These are phyloP conservation scores for Xylariaceae sp. DNA, from an alignment of 2,329 filamentous ascomycete species.

Conservation along the genomic window DNA sequence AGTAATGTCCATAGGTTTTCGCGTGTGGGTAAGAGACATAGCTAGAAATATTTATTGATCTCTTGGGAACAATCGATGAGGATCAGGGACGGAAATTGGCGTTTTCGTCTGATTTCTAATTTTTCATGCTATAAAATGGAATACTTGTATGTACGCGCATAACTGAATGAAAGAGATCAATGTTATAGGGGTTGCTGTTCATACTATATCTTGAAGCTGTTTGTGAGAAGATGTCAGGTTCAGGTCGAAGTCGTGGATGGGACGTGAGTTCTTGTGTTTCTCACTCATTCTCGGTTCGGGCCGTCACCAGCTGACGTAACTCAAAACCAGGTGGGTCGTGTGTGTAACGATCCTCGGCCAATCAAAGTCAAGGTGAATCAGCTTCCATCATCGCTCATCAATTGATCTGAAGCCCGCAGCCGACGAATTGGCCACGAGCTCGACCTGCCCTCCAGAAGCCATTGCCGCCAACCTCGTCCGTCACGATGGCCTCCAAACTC, in stretches of 20 bases:
- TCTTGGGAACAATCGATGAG: background rate
- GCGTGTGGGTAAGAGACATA: background rate
- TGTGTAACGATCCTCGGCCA: slow-evolving; percentile 5
- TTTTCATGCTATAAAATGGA: background rate
- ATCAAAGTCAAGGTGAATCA: slow-evolving; percentile 20
- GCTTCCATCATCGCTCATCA: slow-evolving; percentile 24
- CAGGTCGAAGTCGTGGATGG: background rate
- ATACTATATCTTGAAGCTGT: too few relatives aligned
- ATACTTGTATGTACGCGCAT: background rate
- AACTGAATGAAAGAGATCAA: background rate
- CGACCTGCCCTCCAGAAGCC: slow-evolving; percentile 14
- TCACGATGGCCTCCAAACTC: slow-evolving; percentile 76
- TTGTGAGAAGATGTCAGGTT: background rate
- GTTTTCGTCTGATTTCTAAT: background rate
- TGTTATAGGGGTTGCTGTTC: too few relatives aligned
- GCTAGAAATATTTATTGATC: background rate
- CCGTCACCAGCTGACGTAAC: slow-evolving; percentile 5
- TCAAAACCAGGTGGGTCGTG: background rate
- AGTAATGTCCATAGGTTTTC: too few relatives aligned
- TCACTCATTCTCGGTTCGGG: background rate
- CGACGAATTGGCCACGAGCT: slow-evolving; percentile 15
- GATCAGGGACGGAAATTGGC: background rate
- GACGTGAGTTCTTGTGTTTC: background rate
- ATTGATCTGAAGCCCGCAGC: slow-evolving; percentile 21
- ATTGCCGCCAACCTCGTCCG: slow-evolving; percentile 28